These are phyloP conservation scores for Suillus plorans DNA, from an alignment of 768 basidiomycete genomes.

Conservation along the genomic window DNA sequence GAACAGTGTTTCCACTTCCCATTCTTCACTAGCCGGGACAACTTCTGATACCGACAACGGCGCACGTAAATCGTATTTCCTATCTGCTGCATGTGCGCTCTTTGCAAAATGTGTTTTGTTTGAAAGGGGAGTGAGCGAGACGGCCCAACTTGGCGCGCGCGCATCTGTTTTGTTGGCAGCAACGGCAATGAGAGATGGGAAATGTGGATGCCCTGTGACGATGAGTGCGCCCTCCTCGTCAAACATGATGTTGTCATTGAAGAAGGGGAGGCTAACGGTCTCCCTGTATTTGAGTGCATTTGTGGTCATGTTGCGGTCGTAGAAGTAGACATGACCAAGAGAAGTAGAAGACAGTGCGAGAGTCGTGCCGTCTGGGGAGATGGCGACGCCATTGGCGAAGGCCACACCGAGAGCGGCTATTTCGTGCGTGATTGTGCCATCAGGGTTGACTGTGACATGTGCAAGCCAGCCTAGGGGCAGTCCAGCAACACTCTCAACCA, in stretches of 20 bases:
- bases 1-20: slow-evolving; percentile 62
- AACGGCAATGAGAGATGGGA: slow-evolving; percentile 47
- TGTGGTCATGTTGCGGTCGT: slow-evolving; percentile 45
- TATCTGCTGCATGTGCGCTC: not conserved
- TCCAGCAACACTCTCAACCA: slow-evolving; percentile 53
- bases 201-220: slow-evolving; percentile 68
- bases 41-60: slow-evolving; percentile 48
- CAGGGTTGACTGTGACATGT: slow-evolving; percentile 48
- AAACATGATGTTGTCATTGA: slow-evolving; percentile 61
- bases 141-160: slow-evolving; percentile 58
- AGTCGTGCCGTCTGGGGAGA: slow-evolving; percentile 48
- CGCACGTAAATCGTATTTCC: slow-evolving; percentile 41
- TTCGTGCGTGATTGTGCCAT: slow-evolving; percentile 32
- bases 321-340: slow-evolving; percentile 47
- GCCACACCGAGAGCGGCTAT: slow-evolving; percentile 50
- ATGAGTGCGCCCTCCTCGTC: slow-evolving; percentile 48
- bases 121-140: slow-evolving; percentile 37
- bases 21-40: slow-evolving; percentile 34
- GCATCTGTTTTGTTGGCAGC: slow-evolving; percentile 43
- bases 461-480: slow-evolving; percentile 62
- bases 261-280: slow-evolving; percentile 53
- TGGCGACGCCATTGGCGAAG: slow-evolving; percentile 69
- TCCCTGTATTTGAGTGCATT: slow-evolving; percentile 42
- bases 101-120: not conserved
- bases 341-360: slow-evolving; percentile 62